Evolutionary conservation across 768 basidiomycete species (phyloP).

Genomic region (Boletellus ananiceps): DNA sequence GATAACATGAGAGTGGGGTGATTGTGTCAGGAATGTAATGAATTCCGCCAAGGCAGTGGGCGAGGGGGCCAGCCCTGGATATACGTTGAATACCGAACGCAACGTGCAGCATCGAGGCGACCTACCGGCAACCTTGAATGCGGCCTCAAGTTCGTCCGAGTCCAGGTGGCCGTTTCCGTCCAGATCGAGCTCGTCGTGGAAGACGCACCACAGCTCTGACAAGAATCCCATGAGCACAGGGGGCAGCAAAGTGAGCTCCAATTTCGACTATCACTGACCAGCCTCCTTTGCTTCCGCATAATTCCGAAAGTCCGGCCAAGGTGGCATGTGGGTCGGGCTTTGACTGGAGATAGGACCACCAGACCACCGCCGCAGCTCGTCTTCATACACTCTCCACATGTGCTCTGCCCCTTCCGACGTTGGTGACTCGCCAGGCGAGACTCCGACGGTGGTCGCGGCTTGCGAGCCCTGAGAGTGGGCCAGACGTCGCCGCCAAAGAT

Average conservation of each 20-base stretch:
- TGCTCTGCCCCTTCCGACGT: constrained; percentile 54
- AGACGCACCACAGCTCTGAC: constrained; percentile 85
- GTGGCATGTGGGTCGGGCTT: constrained; percentile 42
- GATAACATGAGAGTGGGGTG: constrained; percentile 63
- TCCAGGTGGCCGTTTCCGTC: constrained; percentile 86
- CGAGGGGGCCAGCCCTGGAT: constrained; percentile 65
- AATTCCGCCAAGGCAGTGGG: constrained; percentile 74
- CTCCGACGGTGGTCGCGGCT: constrained; percentile 15
- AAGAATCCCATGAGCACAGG: constrained; percentile 9
- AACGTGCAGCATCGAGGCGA: constrained; percentile 20
- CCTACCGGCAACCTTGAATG: constrained; percentile 68
- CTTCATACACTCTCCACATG: constrained; percentile 68
- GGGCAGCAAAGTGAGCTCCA: constrained; percentile 10
- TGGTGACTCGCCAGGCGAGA: constrained; percentile 26
- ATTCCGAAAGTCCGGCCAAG: constrained; percentile 65
- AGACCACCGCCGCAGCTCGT: constrained; percentile 63
- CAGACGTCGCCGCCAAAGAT: constrained; percentile 57
- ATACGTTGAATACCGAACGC: constrained; percentile 12
- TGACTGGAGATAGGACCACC: constrained; percentile 41
- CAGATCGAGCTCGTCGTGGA: constrained; percentile 85
- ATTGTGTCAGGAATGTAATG: constrained; percentile 71
- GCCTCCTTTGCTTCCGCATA: constrained; percentile 80
- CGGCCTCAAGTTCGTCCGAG: constrained; percentile 52
- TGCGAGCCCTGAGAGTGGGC: constrained; percentile 29
- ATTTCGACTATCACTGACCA: constrained; percentile 44